phyloP scores from a whole-genome alignment of 176 grass and related monocot genomes.

The Eleusine indica region DNA sequence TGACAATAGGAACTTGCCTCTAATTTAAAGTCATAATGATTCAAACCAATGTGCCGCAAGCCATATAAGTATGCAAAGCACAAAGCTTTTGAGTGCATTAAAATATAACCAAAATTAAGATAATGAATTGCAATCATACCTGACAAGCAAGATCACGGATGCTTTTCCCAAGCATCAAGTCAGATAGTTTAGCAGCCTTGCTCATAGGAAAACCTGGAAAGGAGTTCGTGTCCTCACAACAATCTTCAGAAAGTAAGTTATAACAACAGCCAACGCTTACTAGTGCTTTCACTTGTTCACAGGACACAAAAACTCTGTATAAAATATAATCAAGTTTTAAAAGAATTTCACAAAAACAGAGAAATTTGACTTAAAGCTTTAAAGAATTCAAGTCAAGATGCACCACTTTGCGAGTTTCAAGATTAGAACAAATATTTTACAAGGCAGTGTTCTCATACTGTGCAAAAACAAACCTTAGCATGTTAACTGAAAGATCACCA shows the following conservation, averaged over 20 bases:
- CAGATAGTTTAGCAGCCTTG: slow-evolving; percentile 57
- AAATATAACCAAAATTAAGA: slow-evolving; percentile 21
- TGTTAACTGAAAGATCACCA: slow-evolving; percentile 95
- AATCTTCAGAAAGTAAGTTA: slow-evolving; percentile 85
- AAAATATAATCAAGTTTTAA: slow-evolving; percentile 47
- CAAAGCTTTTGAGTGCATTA: not conserved
- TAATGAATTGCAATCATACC: slow-evolving; percentile 43
- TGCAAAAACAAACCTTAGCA: slow-evolving; percentile 74
- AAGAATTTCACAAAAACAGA: not conserved
- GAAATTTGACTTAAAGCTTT: not conserved
- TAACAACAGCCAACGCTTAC: slow-evolving; percentile 88
- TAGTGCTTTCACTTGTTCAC: slow-evolving; percentile 68
- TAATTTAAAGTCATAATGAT: slow-evolving; percentile 12
- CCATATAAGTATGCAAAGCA: not conserved
- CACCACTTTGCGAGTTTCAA: slow-evolving; percentile 1
- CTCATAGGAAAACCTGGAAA: slow-evolving; percentile 81
- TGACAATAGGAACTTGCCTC: slow-evolving; percentile 1
- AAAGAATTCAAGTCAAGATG: slow-evolving; percentile 18
- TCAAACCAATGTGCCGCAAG: not conserved
- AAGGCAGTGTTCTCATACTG: slow-evolving; percentile 21
- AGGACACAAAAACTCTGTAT: slow-evolving; percentile 74
- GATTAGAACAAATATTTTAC: not conserved
- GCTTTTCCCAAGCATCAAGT: slow-evolving; percentile 73
- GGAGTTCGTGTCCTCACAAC: slow-evolving; percentile 28
- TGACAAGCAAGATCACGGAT: slow-evolving; percentile 87